Conservation (phyloP, 1,284 basidiomycete genomes). For the Ceratobasidium sp. region DNA sequence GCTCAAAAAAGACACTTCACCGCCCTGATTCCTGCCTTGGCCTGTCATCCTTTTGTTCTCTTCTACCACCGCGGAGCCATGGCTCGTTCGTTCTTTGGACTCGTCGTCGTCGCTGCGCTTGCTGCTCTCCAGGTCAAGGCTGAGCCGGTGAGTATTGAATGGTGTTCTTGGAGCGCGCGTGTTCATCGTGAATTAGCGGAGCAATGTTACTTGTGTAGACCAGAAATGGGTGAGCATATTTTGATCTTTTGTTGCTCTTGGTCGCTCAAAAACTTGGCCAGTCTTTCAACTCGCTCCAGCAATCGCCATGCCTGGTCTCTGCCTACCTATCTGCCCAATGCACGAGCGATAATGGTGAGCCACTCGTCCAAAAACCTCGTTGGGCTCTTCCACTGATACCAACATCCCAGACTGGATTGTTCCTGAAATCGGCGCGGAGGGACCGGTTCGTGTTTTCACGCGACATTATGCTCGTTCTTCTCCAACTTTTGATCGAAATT, state of each 20-base stretch:
- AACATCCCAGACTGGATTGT: slow-evolving; percentile 39
- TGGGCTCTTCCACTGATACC: neutral
- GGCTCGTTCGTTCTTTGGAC: neutral
- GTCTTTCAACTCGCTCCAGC: slow-evolving; percentile 43
- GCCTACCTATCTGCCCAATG: slow-evolving; percentile 47
- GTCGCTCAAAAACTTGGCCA: neutral
- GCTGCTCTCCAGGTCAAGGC: slow-evolving; percentile 9
- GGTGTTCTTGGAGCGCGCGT: neutral
- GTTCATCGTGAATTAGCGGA: slow-evolving; percentile 13
- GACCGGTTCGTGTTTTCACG: slow-evolving; percentile 31
- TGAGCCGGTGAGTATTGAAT: neutral
- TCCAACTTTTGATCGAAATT: slow-evolving; percentile 8
- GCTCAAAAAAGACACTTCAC: neutral
- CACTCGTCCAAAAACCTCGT: neutral
- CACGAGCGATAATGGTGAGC: slow-evolving; percentile 32
- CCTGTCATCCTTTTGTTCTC: neutral
- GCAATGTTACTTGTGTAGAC: slow-evolving; percentile 32
- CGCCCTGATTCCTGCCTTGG: neutral
- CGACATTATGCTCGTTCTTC: slow-evolving; percentile 10
- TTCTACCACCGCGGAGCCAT: neutral
- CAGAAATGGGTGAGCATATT: slow-evolving; percentile 27
- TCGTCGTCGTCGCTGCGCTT: neutral
- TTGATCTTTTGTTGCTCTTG: neutral
- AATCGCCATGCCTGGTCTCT: slow-evolving; percentile 49
- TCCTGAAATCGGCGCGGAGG: slow-evolving; percentile 29